These are phyloP conservation scores for Hyphodiscus sp. DNA, from an alignment of 2,329 filamentous ascomycete genomes.

Conservation along the genomic window DNA sequence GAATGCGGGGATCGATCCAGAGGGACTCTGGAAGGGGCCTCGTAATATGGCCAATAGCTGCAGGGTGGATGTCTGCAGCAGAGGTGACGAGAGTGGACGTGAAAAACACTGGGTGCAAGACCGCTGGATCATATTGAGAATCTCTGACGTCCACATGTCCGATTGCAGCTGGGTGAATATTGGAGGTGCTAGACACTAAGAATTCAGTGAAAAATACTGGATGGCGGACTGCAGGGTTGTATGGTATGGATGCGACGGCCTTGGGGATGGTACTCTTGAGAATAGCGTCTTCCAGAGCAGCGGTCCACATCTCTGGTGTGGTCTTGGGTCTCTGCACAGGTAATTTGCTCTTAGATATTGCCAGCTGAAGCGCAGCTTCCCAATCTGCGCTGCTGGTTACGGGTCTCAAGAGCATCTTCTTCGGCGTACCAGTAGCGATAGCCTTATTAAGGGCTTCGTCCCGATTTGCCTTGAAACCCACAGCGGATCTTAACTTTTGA, in stretches of 20 bases:
- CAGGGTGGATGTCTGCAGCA: conserved; percentile 8
- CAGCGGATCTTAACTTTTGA: conserved; percentile 12
- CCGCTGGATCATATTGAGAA: conserved; percentile 2
- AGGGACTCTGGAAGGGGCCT: conserved; percentile 1
- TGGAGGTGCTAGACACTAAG: conserved; percentile 3
- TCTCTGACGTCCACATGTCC: conserved; percentile 4
- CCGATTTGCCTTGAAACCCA: conserved; percentile 18
- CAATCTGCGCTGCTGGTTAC: conserved; percentile 12
- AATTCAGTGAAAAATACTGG: conserved; percentile 16
- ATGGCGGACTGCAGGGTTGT: conserved; percentile 13
- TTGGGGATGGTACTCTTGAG: not conserved
- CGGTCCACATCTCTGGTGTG: conserved; percentile 13
- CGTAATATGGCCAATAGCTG: conserved; percentile 10
- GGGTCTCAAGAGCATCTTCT: conserved; percentile 2
- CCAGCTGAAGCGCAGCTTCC: conserved; percentile 16
- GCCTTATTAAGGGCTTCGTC: conserved; percentile 22
- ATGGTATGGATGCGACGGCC: not conserved
- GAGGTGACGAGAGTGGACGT: conserved; percentile 1
- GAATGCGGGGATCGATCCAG: conserved; percentile 3
- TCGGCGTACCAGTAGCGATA: conserved; percentile 14
- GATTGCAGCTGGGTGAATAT: conserved; percentile 14
- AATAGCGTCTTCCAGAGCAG: conserved; percentile 17
- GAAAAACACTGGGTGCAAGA: conserved; percentile 15
- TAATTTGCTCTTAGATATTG: conserved; percentile 7
- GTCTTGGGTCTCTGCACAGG: conserved; percentile 11